Evolutionary conservation across 2,329 filamentous ascomycete species (phyloP).

Genomic region (Apiospora phragmitis): DNA sequence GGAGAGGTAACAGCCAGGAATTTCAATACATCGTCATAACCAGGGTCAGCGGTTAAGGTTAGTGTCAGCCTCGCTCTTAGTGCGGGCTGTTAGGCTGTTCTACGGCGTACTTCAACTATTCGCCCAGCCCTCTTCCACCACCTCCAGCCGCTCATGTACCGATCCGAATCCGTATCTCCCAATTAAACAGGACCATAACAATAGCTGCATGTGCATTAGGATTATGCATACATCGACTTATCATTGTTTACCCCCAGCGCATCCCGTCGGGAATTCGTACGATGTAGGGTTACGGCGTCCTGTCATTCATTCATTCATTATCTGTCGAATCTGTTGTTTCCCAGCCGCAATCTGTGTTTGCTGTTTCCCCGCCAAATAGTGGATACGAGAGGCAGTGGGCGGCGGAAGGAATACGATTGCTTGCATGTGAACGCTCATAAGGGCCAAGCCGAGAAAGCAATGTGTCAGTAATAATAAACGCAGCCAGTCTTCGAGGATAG

Average conservation of each 20-base stretch:
- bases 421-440: background rate
- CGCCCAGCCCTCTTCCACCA: background rate
- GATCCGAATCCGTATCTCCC: background rate
- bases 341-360: background rate
- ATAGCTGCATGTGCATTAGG: background rate
- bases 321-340: background rate
- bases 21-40: background rate
- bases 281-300: background rate
- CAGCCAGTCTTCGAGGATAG: background rate
- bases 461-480: background rate
- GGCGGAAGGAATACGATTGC: background rate
- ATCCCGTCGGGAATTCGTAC: background rate
- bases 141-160: background rate
- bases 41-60: background rate
- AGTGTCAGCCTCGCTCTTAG: conserved; percentile 10
- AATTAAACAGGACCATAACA: background rate
- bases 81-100: background rate
- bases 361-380: background rate
- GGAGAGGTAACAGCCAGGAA: background rate
- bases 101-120: too few relatives aligned
- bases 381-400: background rate
- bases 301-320: background rate
- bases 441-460: background rate
- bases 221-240: background rate
- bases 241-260: background rate